Evolutionary conservation across 805 yeast genomes (phyloP), one percentile per base, ranked within the genome.

Genomic region (Clavispora phyllophila): DNA sequence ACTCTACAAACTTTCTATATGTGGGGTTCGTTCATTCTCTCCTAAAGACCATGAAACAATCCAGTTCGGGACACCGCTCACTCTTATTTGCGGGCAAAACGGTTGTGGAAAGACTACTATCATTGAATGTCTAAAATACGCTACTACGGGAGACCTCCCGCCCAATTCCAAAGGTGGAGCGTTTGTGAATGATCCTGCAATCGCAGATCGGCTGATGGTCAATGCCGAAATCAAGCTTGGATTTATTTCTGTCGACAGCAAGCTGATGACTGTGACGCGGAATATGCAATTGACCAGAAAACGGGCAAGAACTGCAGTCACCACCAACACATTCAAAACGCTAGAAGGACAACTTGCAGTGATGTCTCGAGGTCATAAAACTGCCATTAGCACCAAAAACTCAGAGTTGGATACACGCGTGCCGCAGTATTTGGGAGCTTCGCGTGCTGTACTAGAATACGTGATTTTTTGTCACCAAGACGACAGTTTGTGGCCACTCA

Each of bases 381-480:
- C 83, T 0, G 81, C 95, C 0, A 66, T 89, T 17, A 82, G 89
- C 45, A 82, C 95, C 2, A 82, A 90, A 51, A 82, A 88, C 47
- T 81, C 87, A 0, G 98, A 91, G 48, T 71, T 93, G 39, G 96
- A 93, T 56, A 64, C 73, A 5, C 84, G 84, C 42, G 82, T 93
- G 29, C 97, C 98, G 1, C 71, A 75, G 19, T 82, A 81, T 48
- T 69, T 93, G 43, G 99, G 99, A 5, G 96, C 90, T 1, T 85
- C 96, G 0, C 78, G 79, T 45, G 86, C 98, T 0, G 79, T 93
- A 42, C 65, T 93, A 40, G 96, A 91, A 51, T 87, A 88, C 59
- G 99, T 93, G 33, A 82, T 91, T 1, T 93, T 93, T 63, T 91
- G 99, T 57, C 99, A 93, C 57, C 99, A 93, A 61, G 99, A 93